A percentile compares a stretch with the other conserved stretches of the same genome.
phyloP scores from a whole-genome alignment of 2,329 filamentous ascomycete species.

The Mariannaea elegans region DNA sequence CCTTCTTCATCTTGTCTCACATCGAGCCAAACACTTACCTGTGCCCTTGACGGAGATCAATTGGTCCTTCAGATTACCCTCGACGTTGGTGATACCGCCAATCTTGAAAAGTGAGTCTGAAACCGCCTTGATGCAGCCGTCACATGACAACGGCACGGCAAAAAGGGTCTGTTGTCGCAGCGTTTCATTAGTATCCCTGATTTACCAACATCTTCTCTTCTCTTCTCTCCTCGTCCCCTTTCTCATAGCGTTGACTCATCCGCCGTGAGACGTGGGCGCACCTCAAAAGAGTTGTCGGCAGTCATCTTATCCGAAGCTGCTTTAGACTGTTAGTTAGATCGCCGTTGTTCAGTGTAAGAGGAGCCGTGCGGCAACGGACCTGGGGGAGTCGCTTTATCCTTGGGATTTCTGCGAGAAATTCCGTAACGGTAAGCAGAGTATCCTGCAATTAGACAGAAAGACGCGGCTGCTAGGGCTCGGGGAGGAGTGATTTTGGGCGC shows the following conservation, averaged over 20 bases:
- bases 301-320: conserved; percentile 50
- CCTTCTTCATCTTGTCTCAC: conserved; percentile 7
- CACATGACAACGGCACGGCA: conserved; percentile 92
- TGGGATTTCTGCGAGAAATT: conserved; percentile 31
- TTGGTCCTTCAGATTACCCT: conserved; percentile 84
- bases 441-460: conserved; percentile 39
- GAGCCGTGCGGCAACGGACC: conserved; percentile 31
- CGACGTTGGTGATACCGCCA: conserved; percentile 81
- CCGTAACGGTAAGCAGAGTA: conserved; percentile 43
- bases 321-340: conserved; percentile 29
- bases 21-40: conserved; percentile 55
- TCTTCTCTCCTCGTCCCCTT: conserved; percentile 37
- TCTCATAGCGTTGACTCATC: conserved; percentile 33
- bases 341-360: conserved; percentile 38
- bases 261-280: conserved; percentile 41
- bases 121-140: conserved; percentile 87
- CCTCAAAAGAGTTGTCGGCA: conserved; percentile 57
- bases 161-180: conserved; percentile 78
- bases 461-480: conserved; percentile 40
- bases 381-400: conserved; percentile 31
- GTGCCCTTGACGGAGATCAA: conserved; percentile 87
- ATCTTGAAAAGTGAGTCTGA: conserved; percentile 81
- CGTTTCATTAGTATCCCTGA: conserved; percentile 48
- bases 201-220: conserved; percentile 16
- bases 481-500: conserved; percentile 40